Conservation (phyloP, 352 stramenopile species). For the Salisapilia sapeloensis region DNA sequence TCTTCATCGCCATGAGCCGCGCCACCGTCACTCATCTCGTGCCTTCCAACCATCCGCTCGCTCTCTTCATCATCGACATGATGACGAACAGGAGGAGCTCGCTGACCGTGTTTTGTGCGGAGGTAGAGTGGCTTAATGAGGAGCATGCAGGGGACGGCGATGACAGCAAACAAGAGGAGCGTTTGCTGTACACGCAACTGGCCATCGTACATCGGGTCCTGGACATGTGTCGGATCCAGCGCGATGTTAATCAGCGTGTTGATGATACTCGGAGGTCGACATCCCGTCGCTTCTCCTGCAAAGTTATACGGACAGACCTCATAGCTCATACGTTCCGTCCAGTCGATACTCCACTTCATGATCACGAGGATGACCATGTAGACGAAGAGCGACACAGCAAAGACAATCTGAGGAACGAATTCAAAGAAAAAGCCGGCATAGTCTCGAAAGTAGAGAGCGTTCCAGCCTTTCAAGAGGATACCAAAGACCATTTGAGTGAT, state of each 20-base stretch:
- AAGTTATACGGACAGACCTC: conserved; percentile 90
- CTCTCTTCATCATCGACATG: conserved; percentile 68
- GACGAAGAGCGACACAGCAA: conserved; percentile 93
- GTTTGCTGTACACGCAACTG: conserved; percentile 82
- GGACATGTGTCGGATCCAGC: conserved; percentile 84
- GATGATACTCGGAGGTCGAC: conserved; percentile 94
- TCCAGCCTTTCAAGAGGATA: conserved; percentile 92
- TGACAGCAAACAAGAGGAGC: conserved; percentile 87
- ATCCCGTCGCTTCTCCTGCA: conserved; percentile 87
- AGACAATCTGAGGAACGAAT: conserved; percentile 94
- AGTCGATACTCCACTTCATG: conserved; percentile 98
- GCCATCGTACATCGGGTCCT: conserved; percentile 91
- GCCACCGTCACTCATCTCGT: conserved; percentile 17
- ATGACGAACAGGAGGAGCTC: conserved; percentile 31
- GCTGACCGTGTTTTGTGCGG: conserved; percentile 56
- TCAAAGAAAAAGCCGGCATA: conserved; percentile 94
- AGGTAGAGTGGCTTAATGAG: conserved; percentile 89
- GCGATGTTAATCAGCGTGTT: conserved; percentile 99
- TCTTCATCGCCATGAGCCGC: conserved; percentile 32
- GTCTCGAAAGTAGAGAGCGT: conserved; percentile 94
- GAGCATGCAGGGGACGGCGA: conserved; percentile 94
- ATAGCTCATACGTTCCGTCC: conserved; percentile 87
- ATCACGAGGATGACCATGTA: conserved; percentile 99
- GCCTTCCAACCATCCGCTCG: conserved; percentile 20
- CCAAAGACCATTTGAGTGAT: conserved; percentile 98